Percentiles rank a stretch among this genome's conserved stretches.
Evolutionary conservation across 345 rosid species (phyloP).

Genomic region (Pistacia atlantica): DNA sequence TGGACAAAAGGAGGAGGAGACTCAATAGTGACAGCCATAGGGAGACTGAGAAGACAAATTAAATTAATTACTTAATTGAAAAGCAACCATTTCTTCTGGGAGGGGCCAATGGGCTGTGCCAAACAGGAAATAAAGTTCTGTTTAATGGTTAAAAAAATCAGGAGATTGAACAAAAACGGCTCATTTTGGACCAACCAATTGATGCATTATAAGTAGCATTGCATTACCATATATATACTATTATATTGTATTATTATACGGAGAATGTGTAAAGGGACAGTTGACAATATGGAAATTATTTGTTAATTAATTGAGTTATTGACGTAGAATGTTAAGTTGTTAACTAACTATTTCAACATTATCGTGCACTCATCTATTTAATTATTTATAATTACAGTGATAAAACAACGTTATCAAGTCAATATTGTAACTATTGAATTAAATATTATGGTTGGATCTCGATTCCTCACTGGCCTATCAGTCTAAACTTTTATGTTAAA

Average conservation of each 20-base stretch:
- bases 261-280: background rate
- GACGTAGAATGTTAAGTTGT: too few relatives aligned
- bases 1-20: constrained; percentile 33
- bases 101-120: constrained; percentile 35
- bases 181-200: background rate
- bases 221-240: background rate
- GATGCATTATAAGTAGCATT: background rate
- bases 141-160: constrained; percentile 19
- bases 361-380: too few relatives aligned
- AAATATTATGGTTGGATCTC: too few relatives aligned
- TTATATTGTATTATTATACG: too few relatives aligned
- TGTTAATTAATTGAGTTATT: background rate
- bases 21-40: constrained; percentile 11
- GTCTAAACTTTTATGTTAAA: too few relatives aligned
- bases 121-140: constrained; percentile 15
- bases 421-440: too few relatives aligned
- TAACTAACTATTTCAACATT: too few relatives aligned
- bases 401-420: too few relatives aligned
- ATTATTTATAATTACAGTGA: too few relatives aligned
- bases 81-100: constrained; percentile 6
- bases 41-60: constrained; percentile 9
- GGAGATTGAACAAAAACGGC: background rate
- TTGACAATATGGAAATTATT: background rate
- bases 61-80: too few relatives aligned
- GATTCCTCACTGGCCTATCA: too few relatives aligned